phyloP scores from a whole-genome alignment of 2,329 filamentous ascomycete genomes.

The Penicillium palitans region DNA sequence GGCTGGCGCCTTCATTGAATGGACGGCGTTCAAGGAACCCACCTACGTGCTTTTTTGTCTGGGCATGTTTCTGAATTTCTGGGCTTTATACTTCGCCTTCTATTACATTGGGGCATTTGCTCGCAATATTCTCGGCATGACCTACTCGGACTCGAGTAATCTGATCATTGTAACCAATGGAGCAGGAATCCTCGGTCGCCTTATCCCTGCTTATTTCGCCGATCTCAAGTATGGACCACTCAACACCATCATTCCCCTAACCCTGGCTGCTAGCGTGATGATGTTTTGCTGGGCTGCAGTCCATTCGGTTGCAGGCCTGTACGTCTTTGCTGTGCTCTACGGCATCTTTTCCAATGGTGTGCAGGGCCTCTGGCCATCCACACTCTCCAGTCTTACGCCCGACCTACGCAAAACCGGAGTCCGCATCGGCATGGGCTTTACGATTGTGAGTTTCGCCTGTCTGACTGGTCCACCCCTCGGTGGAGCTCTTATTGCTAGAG shows the following conservation, averaged over 20 bases:
- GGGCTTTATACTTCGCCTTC: constrained; percentile 52
- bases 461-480: constrained; percentile 51
- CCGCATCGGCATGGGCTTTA: constrained; percentile 43
- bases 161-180: constrained; percentile 60
- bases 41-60: constrained; percentile 42
- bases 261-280: constrained; percentile 48
- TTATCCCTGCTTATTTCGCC: constrained; percentile 55
- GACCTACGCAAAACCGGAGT: constrained; percentile 17
- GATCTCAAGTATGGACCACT: constrained; percentile 56
- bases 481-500: constrained; percentile 47
- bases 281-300: constrained; percentile 61
- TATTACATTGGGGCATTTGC: constrained; percentile 59
- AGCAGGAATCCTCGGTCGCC: constrained; percentile 56
- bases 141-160: constrained; percentile 49
- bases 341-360: constrained; percentile 31
- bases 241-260: constrained; percentile 57
- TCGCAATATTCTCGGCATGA: constrained; percentile 47
- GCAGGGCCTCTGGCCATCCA: constrained; percentile 16
- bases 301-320: constrained; percentile 37
- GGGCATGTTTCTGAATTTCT: constrained; percentile 21
- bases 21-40: constrained; percentile 15
- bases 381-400: constrained; percentile 14
- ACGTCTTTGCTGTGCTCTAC: constrained; percentile 47
- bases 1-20: constrained; percentile 13
- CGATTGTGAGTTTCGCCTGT: constrained; percentile 46